phyloP scores from a whole-genome alignment of 495 filamentous ascomycete species.

The Haplographium delicatum region DNA sequence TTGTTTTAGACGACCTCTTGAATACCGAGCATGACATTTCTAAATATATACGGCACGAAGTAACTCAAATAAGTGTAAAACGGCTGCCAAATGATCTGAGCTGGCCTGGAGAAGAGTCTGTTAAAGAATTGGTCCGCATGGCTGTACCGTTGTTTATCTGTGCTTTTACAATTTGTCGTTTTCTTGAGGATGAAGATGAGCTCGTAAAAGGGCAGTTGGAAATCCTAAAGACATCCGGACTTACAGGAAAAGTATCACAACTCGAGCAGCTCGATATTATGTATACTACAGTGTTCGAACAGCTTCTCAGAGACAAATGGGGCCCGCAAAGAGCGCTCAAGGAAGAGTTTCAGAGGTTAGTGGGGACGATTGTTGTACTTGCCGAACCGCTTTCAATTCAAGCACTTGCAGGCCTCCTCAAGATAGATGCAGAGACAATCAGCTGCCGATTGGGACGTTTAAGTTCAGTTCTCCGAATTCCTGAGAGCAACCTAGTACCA shows the following conservation, averaged over 20 bases:
- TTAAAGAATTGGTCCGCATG: not conserved
- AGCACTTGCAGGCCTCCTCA: slow-evolving; percentile 17
- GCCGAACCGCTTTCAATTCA: slow-evolving; percentile 15
- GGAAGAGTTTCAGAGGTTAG: slow-evolving; percentile 23
- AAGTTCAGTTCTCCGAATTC: slow-evolving; percentile 28
- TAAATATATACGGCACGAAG: not conserved
- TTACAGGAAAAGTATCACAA: not conserved
- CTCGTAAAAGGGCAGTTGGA: not conserved
- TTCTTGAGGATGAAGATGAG: not conserved
- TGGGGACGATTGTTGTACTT: slow-evolving; percentile 29
- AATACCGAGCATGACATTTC: not conserved
- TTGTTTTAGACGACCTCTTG: not conserved
- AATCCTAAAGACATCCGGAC: not conserved
- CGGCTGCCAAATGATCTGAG: not conserved
- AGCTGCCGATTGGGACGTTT: slow-evolving; percentile 20
- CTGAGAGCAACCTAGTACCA: slow-evolving; percentile 9
- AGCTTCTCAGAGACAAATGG: not conserved
- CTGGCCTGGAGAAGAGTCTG: not conserved
- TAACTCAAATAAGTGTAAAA: not conserved
- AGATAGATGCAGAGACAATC: slow-evolving; percentile 13
- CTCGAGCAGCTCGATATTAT: not conserved
- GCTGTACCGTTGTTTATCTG: not conserved
- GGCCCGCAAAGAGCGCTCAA: not conserved
- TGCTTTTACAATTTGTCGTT: not conserved
- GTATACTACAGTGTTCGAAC: not conserved